Evolutionary conservation across 345 rosid genomes (phyloP), one percentile per base, ranked within the genome.

Genomic region (Rhodomyrtus tomentosa): DNA sequence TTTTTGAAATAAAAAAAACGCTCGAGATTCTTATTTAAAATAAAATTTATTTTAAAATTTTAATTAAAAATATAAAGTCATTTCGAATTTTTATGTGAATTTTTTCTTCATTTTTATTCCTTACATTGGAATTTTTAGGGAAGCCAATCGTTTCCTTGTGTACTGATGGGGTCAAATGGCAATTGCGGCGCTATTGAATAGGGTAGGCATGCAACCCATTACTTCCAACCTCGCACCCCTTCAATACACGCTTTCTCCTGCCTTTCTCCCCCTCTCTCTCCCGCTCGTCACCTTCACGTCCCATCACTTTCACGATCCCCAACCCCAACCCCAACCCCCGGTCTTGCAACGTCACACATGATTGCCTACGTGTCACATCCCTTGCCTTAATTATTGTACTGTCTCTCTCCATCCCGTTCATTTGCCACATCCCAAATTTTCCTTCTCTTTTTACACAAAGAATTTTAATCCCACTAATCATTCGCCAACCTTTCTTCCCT

Each of bases 291-390:
- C 72, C 4, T 58, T 58, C 73, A 16, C 11, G 12, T 2, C 79
- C 79, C 79, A 5, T 68, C 79, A 20, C 45, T 68, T 68, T 68
- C 45, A 4, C 20, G 3, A 49, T 49, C 14, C 50, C 29, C 6
- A 11, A 27, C 82, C n/a, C 7, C 55, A 22, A 2, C 11, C 55
- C 38, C 13, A 50, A 22, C 1, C 11, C 55, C 38, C 13, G 27
- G 82, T 27, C 42, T 15, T n/a, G 7, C 45, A 38, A 81, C 83
- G 83, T 81, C 56, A 81, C n/a, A 51, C 55, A 81, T 16, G 83
- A 81, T 81, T 81, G 83, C 56, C 55, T 18, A 81, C 83, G 45
- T 81, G 83, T 81, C 83, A 50, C 83, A 81, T 81, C 56, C 83
- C 83, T 36, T 13, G 53, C 53, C 53, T 81, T 50, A 51, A 50